Base-by-base conservation (phyloP, 352 stramenopile genomes). In the Phytophthora chlamydospora region DNA sequence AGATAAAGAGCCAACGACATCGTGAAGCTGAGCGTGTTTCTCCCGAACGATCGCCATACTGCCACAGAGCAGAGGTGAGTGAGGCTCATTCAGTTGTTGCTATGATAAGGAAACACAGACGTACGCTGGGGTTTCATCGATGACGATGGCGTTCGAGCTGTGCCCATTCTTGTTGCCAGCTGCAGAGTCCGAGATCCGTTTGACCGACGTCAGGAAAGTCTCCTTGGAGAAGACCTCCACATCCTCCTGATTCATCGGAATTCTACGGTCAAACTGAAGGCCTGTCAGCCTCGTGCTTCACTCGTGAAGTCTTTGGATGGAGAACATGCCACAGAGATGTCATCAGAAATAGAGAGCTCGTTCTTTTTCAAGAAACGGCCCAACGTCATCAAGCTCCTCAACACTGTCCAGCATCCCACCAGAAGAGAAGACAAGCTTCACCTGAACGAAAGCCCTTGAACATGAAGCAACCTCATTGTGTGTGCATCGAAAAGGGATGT, bases 41-140 rank as follows among this genome's bases (percentile, higher is more conserved):
- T 93, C 82, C 50, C 85, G 70, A 41, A 96, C 89, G 10, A 86
- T 60, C 9, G 67, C 68, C 87, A 96, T 96, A 2, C 85, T 95
- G 19, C 45, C 9, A n/a, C 13, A 42, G 39, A 12, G 16, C 21
- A 17, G 4, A 35, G 36, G 3, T 11, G 58, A 52, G 14, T 49
- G 16, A 19, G 38, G 44, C 8, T 32, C n/a, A 45, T 6, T 41
- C 24, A 49, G 9, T 40, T n/a, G 40, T 29, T 44, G 16, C 4
- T 19, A 10, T 1, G 7, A 6, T 27, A n/a, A 27, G 27, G 16
- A 33, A 17, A 21, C 36, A 21, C 9, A 32, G 36, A 29, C 72
- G 5, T 75, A 91, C 81, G 53, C 79, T 51, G 73, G 65, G 4
- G 79, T 68, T 47, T 89, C 75, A 40, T 89, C 73, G 9, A 63